Conservation (phyloP, 768 basidiomycete species). For the Leccinum aurantiacum region DNA sequence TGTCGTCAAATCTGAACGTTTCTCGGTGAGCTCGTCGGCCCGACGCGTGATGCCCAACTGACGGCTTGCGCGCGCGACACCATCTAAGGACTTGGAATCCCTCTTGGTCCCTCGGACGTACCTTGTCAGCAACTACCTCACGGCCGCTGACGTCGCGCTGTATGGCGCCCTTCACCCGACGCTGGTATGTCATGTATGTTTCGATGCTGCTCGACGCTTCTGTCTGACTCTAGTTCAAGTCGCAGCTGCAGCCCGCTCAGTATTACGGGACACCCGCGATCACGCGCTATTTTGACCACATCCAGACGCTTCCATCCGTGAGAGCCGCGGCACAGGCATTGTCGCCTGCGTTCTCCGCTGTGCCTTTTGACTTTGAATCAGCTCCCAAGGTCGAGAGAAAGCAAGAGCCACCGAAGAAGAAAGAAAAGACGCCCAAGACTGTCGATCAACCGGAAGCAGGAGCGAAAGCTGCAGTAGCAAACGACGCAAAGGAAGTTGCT, state of each 20-base stretch:
- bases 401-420: slow-evolving; percentile 73
- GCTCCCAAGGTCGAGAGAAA: slow-evolving; percentile 77
- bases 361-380: slow-evolving; percentile 71
- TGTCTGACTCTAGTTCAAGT: slow-evolving; percentile 41
- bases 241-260: slow-evolving; percentile 66
- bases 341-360: slow-evolving; percentile 51
- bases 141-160: slow-evolving; percentile 87
- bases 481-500: slow-evolving; percentile 42
- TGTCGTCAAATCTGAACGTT: slow-evolving; percentile 42
- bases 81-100: slow-evolving; percentile 64
- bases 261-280: slow-evolving; percentile 80
- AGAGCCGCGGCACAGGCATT: slow-evolving; percentile 53
- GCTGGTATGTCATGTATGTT: slow-evolving; percentile 51
- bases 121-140: slow-evolving; percentile 78
- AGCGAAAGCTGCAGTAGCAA: slow-evolving; percentile 28
- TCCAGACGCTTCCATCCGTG: slow-evolving; percentile 72
- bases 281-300: slow-evolving; percentile 93
- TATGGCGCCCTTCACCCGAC: slow-evolving; percentile 87
- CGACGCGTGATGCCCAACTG: neutral
- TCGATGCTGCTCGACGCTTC: neutral
- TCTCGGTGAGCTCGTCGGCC: slow-evolving; percentile 46
- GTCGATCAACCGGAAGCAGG: slow-evolving; percentile 29
- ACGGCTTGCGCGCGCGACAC: slow-evolving; percentile 4
- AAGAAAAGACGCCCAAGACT: slow-evolving; percentile 53
- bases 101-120: slow-evolving; percentile 79